These are phyloP conservation scores for Pachysandra terminalis DNA, from an alignment of 164 flowering plant genomes.

Conservation along the genomic window DNA sequence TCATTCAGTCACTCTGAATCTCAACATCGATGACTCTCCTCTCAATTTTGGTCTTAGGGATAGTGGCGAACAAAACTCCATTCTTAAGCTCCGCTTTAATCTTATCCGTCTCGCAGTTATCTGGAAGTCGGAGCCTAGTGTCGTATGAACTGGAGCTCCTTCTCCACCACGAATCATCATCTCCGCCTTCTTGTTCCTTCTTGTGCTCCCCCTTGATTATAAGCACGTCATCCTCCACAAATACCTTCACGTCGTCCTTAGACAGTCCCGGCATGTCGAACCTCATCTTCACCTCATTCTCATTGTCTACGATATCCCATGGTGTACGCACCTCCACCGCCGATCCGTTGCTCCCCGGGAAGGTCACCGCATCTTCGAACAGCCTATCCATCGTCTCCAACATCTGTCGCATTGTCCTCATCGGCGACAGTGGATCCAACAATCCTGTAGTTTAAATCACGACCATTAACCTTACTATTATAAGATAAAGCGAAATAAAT, in stretches of 20 bases:
- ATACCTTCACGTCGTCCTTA: conserved; percentile 50
- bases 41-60: conserved; percentile 62
- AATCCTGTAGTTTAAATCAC: conserved; percentile 29
- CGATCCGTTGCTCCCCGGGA: conserved; percentile 25
- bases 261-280: conserved; percentile 54
- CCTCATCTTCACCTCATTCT: conserved; percentile 63
- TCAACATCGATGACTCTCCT: conserved; percentile 67
- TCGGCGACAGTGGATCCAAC: conserved; percentile 60
- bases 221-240: conserved; percentile 58
- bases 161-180: conserved; percentile 35
- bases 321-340: conserved; percentile 44
- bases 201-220: conserved; percentile 63
- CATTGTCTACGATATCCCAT: conserved; percentile 73
- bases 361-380: conserved; percentile 50
- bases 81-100: conserved; percentile 72
- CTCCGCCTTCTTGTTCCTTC: conserved; percentile 23
- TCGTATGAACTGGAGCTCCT: conserved; percentile 45
- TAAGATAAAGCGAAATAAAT: neutral
- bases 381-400: conserved; percentile 72
- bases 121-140: conserved; percentile 61
- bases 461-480: too few relatives aligned
- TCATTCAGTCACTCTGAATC: conserved; percentile 22
- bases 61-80: conserved; percentile 58
- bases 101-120: conserved; percentile 58
- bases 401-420: conserved; percentile 80